Conservation (phyloP, 768 basidiomycete genomes). For the Leucosporidium scottii region DNA sequence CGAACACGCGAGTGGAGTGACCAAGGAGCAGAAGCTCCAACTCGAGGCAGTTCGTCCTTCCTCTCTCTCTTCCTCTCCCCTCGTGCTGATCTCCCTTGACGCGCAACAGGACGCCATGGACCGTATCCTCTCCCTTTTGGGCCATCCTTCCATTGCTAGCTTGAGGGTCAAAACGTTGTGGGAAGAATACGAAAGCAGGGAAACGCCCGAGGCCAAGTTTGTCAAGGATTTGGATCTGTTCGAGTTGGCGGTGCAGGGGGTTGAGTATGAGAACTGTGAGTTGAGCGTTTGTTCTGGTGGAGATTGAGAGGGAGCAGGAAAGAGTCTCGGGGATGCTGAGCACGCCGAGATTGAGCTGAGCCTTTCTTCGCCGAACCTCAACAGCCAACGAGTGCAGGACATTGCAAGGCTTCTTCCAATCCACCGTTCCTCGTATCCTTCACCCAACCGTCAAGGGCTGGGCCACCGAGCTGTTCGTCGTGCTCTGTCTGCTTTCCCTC, state of each 20-base stretch:
- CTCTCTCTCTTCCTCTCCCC: not conserved
- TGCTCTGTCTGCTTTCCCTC: not conserved
- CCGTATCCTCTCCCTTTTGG: slow-evolving; percentile 79
- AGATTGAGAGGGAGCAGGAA: not conserved
- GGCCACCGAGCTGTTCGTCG: slow-evolving; percentile 53
- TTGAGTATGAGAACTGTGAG: slow-evolving; percentile 35
- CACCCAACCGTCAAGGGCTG: slow-evolving; percentile 68
- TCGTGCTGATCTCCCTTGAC: slow-evolving; percentile 8
- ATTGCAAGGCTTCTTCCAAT: slow-evolving; percentile 73
- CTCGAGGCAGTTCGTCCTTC: slow-evolving; percentile 57
- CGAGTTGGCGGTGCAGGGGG: slow-evolving; percentile 81
- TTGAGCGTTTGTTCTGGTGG: too few species aligned
- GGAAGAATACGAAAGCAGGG: slow-evolving; percentile 75
- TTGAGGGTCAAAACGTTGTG: slow-evolving; percentile 52
- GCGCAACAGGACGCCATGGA: slow-evolving; percentile 70
- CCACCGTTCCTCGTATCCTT: slow-evolving; percentile 62
- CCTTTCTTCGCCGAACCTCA: slow-evolving; percentile 42
- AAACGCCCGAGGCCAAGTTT: slow-evolving; percentile 68
- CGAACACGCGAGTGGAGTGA: slow-evolving; percentile 60
- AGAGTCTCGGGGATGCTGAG: too few species aligned
- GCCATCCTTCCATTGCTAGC: slow-evolving; percentile 63
- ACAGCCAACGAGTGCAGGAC: slow-evolving; percentile 35
- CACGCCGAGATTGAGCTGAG: too few species aligned
- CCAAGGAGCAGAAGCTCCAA: slow-evolving; percentile 68
- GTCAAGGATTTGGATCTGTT: slow-evolving; percentile 86